Evolutionary conservation across 148 eudicot genomes (phyloP).

Genomic region (Polygonum aviculare): DNA sequence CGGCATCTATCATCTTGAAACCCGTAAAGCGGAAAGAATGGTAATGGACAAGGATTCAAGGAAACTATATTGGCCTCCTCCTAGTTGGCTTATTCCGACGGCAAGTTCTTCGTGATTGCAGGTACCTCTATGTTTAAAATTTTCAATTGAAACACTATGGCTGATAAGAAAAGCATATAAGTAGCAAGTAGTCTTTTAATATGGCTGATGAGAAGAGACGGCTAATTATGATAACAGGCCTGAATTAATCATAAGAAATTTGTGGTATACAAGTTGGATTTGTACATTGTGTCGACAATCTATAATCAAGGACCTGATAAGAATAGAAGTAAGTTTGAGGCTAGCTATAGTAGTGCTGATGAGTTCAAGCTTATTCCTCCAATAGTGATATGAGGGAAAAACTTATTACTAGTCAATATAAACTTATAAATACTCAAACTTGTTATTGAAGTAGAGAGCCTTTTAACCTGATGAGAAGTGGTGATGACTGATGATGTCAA

Average conservation of each 20-base stretch:
- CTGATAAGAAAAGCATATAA: no score
- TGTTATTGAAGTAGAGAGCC: no score
- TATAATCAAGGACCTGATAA: not conserved
- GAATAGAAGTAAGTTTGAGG: not conserved
- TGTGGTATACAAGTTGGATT: not conserved
- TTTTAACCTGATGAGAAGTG: no score
- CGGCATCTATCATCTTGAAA: not conserved
- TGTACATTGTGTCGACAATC: not conserved
- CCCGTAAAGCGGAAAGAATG: not conserved
- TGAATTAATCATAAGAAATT: not conserved
- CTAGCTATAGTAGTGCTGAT: not conserved
- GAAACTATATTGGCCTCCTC: constrained; percentile 17
- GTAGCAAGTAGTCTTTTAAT: no score
- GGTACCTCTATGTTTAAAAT: no score
- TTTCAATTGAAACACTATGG: no score
- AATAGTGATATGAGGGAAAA: no score
- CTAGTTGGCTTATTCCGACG: constrained; percentile 8
- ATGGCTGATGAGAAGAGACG: no score
- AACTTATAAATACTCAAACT: no score
- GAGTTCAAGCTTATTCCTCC: not conserved
- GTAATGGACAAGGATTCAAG: constrained; percentile 1
- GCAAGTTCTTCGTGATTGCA: not conserved
- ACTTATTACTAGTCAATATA: no score
- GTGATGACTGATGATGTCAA: no score
- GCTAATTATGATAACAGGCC: no score